phyloP scores from a whole-genome alignment of 2,329 filamentous ascomycete species.

The Calcarisporium arbuscula region DNA sequence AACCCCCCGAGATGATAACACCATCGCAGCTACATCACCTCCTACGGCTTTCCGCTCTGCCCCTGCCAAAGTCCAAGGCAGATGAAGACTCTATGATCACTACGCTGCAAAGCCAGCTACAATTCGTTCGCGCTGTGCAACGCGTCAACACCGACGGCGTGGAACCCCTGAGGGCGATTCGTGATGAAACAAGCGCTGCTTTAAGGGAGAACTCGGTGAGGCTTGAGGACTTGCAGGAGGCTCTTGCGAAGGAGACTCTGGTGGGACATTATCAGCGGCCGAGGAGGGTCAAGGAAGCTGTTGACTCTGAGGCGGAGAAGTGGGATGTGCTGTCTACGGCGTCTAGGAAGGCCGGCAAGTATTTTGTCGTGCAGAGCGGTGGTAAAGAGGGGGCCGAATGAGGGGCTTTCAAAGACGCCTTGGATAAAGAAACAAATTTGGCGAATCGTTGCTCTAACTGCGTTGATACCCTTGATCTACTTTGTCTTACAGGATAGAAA shows the following conservation, averaged over 20 bases:
- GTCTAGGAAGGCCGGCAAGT: conserved; percentile 59
- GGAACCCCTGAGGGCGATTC: conserved; percentile 68
- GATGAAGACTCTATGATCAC: conserved; percentile 67
- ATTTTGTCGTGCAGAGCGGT: conserved; percentile 68
- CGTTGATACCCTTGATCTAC: conserved; percentile 8
- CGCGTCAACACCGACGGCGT: conserved; percentile 67
- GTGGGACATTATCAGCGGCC: conserved; percentile 49
- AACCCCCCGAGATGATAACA: conserved; percentile 44
- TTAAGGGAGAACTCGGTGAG: conserved; percentile 55
- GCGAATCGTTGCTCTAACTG: no score
- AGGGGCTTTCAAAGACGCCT: neutral
- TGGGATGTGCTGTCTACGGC: conserved; percentile 69
- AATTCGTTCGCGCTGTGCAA: conserved; percentile 86
- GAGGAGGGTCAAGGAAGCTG: conserved; percentile 25
- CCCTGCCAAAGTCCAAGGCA: conserved; percentile 53
- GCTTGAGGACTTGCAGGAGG: conserved; percentile 48
- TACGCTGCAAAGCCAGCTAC: conserved; percentile 74
- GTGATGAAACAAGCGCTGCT: conserved; percentile 68
- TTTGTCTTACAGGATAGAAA: no score
- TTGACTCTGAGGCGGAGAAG: conserved; percentile 46
- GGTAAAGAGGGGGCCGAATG: conserved; percentile 26
- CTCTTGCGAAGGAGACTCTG: conserved; percentile 53
- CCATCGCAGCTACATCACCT: conserved; percentile 71
- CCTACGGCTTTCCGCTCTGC: conserved; percentile 82
- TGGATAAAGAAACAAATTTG: neutral